Base-by-base conservation (phyloP, 106 monocot species). In the Dendrobium chrysotoxum region DNA sequence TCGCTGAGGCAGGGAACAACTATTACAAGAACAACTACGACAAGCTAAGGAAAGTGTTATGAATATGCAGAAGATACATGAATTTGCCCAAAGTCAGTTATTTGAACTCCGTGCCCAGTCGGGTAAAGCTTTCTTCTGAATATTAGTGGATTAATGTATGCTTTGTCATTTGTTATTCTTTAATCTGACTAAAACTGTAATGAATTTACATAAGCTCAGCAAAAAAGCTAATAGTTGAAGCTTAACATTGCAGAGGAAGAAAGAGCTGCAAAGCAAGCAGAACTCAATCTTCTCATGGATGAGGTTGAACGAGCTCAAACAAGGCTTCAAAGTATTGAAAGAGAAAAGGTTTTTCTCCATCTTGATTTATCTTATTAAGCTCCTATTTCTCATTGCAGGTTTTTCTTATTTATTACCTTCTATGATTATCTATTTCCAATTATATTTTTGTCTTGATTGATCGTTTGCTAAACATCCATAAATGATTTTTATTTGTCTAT, bases 281-380 rank as follows among this genome's bases (percentile, higher is more conserved):
- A 98, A 85, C 89, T 98, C 4, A 84, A 86, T 85, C 97, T 98
- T 85, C 88, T 98, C 66, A 86, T 94, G 92, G 94, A 98, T 89
- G 97, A 98, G 84, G 97, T 98, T 86, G 97, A 98, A 78, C 88
- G 94, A 47, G 97, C 94, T 81, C 97, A 98, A 77, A 79, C 89
- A 73, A 87, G 97, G 28, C 79, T 98, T 74, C 68, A 88, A 82
- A 94, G 94, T 85, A 89, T 98, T 80, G 97, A 98, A 80, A 89
- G 97, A 72, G 97, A 98, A 88, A 98, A 98, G 97, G 97, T 94
- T 40, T 47, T 39, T 57, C 28, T 53, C 7, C n/a, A 42, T 15
- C 26, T 71, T 30, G 5, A 61, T 50, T 77, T 35, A 17, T 50
- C 18, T 53, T 53, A 71, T 58, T 17, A 81, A 45, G 74, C 16